These are phyloP conservation scores for Kondoa malvinella DNA, from an alignment of 768 basidiomycete genomes.

Conservation along the genomic window DNA sequence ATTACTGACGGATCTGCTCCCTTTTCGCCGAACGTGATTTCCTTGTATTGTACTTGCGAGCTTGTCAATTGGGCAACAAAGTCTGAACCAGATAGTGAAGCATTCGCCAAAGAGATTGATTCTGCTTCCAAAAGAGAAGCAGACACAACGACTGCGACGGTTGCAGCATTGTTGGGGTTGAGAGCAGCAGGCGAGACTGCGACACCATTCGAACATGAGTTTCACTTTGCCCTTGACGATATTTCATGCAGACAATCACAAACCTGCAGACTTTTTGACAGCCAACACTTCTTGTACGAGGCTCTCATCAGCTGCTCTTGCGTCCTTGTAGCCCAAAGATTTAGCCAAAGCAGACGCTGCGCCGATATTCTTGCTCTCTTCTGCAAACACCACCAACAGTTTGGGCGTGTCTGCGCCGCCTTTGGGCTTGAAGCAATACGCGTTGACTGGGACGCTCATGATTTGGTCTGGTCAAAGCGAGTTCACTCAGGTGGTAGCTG, in stretches of 20 bases:
- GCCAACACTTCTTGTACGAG: conserved; percentile 24
- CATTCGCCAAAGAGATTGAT: not conserved
- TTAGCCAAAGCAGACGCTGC: conserved; percentile 24
- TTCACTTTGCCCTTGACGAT: not conserved
- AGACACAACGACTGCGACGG: conserved; percentile 12
- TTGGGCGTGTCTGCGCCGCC: conserved; percentile 18
- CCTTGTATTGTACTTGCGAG: conserved; percentile 6
- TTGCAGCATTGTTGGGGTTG: conserved; percentile 8
- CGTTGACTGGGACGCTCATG: conserved; percentile 7
- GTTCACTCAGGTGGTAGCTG: too few relatives aligned
- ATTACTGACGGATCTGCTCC: conserved; percentile 9
- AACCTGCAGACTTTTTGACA: conserved; percentile 14
- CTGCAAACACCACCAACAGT: conserved; percentile 25
- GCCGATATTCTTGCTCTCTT: conserved; percentile 25
- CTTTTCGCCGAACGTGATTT: conserved; percentile 9
- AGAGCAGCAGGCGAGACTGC: conserved; percentile 8
- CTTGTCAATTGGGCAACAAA: conserved; percentile 7
- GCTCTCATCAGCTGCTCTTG: conserved; percentile 21
- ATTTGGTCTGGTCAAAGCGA: too few relatives aligned
- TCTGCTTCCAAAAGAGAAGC: conserved; percentile 1
- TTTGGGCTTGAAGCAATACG: conserved; percentile 28
- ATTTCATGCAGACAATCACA: not conserved
- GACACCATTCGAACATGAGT: not conserved
- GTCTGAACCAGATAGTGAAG: conserved; percentile 9
- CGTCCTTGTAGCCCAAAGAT: conserved; percentile 26